These are phyloP conservation scores for cucumber (Cucumis sativus) DNA, from an alignment of 306 rosid species.

Conservation along the genomic window DNA sequence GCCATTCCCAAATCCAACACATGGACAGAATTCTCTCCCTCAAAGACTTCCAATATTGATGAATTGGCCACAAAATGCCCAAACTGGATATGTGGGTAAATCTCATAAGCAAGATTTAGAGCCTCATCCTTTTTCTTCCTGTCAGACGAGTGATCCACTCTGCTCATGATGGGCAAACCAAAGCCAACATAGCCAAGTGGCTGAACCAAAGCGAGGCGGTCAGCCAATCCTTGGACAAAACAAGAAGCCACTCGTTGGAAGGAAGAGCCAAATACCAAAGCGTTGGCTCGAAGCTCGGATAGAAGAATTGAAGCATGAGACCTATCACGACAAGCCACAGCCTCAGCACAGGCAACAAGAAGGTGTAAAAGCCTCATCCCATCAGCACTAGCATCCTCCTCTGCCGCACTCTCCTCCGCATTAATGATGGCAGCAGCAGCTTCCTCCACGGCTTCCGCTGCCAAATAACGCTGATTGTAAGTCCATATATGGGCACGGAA, in stretches of 20 bases:
- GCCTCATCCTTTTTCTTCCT: slow-evolving; percentile 61
- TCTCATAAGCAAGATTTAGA: slow-evolving; percentile 49
- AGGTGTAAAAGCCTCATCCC: slow-evolving; percentile 82
- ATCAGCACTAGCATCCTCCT: slow-evolving; percentile 46
- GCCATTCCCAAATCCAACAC: slow-evolving; percentile 76
- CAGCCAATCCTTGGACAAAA: slow-evolving; percentile 61
- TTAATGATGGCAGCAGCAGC: slow-evolving; percentile 21
- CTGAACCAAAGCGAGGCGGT: slow-evolving; percentile 40
- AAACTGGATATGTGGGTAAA: slow-evolving; percentile 68
- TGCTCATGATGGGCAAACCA: slow-evolving; percentile 23
- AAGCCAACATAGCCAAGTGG: slow-evolving; percentile 36
- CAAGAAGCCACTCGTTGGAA: slow-evolving; percentile 87
- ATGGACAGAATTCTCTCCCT: slow-evolving; percentile 73
- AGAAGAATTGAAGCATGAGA: slow-evolving; percentile 49
- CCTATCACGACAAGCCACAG: slow-evolving; percentile 80
- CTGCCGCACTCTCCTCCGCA: slow-evolving; percentile 16
- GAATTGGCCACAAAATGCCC: slow-evolving; percentile 74
- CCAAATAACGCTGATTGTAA: slow-evolving; percentile 40
- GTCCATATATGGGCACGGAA: slow-evolving; percentile 67
- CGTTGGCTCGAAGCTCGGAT: slow-evolving; percentile 46
- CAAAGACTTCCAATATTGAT: slow-evolving; percentile 90
- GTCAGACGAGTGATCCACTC: slow-evolving; percentile 37
- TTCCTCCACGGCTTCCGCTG: slow-evolving; percentile 60
- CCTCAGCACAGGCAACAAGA: slow-evolving; percentile 79
- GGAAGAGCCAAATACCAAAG: slow-evolving; percentile 69